Base-by-base conservation (phyloP, 1,284 basidiomycete genomes). In the Lignosus rhinocerotis region DNA sequence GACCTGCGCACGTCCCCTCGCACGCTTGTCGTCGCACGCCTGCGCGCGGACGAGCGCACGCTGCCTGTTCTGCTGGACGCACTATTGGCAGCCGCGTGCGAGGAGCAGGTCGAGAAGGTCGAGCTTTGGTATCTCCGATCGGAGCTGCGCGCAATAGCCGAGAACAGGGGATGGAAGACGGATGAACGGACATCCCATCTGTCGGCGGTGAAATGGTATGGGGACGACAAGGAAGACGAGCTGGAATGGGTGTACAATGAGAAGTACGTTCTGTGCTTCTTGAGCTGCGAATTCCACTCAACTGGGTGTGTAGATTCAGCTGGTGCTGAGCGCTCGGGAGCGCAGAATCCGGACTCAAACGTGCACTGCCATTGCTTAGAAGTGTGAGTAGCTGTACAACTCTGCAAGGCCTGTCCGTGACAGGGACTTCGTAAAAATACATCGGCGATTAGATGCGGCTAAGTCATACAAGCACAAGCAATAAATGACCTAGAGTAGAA, bases 231-330 rank as follows among this genome's bases (percentile, higher is more conserved):
- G 1, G 68, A 69, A 2, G 67, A 66, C 12, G 69, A 78, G 11
- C 62, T 85, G 3, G 69, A 75, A 11, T 88, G 85, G 86, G 54
- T 75, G 21, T 76, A 78, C 53, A 87, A 87, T 60, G 85, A 88
- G 57, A 72, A 69, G 70, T 72, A 45, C 9, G 57, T 59, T 47
- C 25, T 21, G n/a, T n/a, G 33, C 17, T 6, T 39, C 36, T 39
- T 12, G n/a, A 5, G 7, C 36, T 39, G 1, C 36, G 12, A 5
- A 4, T 36, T 10, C 34, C 36, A 1, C 36, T n/a, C 8, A n/a
- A n/a, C 36, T 39, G 36, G 14, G 6, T 39, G 36, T 39, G 1
- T 39, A n/a, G 36, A 6, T 39, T 12, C 36, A 39, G 36, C 14
- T 39, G 12, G 5, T 39, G 36, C 36, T 39, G 36, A 25, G 36